phyloP scores from a whole-genome alignment of 345 rosid genomes.

The Heritiera fomes region DNA sequence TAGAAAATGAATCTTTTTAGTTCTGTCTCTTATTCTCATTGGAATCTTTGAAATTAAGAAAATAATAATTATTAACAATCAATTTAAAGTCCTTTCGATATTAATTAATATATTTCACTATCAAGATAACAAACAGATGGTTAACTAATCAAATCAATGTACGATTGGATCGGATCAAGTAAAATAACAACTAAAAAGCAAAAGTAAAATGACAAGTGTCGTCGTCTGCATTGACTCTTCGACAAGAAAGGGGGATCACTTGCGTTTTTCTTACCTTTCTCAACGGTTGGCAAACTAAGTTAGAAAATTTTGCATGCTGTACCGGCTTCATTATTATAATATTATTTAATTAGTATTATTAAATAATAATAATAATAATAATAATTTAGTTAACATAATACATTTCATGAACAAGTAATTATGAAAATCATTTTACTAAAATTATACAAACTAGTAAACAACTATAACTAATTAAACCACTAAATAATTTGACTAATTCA shows the following conservation, averaged over 20 bases:
- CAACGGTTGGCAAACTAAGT: conserved; percentile 51
- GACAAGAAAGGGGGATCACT: conserved; percentile 18
- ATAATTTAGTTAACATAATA: background rate
- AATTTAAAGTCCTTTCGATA: background rate
- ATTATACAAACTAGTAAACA: too few relatives aligned
- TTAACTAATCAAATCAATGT: conserved; percentile 13
- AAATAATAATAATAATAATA: background rate
- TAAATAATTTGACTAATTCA: too few relatives aligned
- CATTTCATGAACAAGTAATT: background rate
- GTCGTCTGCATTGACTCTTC: conserved; percentile 37
- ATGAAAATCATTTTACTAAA: too few relatives aligned
- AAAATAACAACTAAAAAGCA: background rate
- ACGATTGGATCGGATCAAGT: conserved; percentile 28
- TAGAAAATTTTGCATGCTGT: conserved; percentile 30
- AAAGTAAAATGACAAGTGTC: conserved; percentile 27
- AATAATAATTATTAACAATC: background rate
- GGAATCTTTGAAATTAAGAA: background rate
- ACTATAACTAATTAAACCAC: too few relatives aligned
- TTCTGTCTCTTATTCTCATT: background rate
- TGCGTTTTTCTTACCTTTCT: conserved; percentile 21
- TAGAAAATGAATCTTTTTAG: background rate
- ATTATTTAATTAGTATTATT: too few relatives aligned
- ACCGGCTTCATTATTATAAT: background rate
- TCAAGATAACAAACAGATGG: conserved; percentile 1
- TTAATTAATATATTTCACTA: background rate